Percentiles rank a stretch among this genome's conserved stretches.
These are phyloP conservation scores for Cercospora beticola DNA, from an alignment of 2,329 filamentous ascomycete species.

Conservation along the genomic window DNA sequence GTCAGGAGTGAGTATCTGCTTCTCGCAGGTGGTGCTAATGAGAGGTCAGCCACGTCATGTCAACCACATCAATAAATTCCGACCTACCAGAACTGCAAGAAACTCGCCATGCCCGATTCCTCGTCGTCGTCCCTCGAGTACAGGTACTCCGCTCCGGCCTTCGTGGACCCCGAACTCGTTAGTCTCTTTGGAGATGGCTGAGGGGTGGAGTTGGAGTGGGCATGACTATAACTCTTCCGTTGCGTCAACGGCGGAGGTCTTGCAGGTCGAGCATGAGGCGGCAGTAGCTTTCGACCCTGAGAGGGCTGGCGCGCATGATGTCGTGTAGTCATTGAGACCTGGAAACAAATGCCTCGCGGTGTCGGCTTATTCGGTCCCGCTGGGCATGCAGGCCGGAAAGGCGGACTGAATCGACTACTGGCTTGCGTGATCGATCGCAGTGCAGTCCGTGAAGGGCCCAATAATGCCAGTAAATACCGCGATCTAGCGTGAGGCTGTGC, in stretches of 20 bases:
- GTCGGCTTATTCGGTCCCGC: neutral
- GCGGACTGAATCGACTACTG: neutral
- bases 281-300: constrained; percentile 30
- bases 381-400: neutral
- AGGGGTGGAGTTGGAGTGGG: constrained; percentile 14
- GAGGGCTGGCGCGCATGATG: constrained; percentile 31
- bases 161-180: constrained; percentile 23
- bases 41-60: constrained; percentile 13
- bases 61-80: neutral
- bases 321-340: constrained; percentile 28
- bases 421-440: neutral
- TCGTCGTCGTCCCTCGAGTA: constrained; percentile 33
- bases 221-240: constrained; percentile 28
- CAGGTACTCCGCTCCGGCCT: constrained; percentile 17
- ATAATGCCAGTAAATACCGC: neutral
- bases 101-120: constrained; percentile 54
- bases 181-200: constrained; percentile 18
- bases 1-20: constrained; percentile 62
- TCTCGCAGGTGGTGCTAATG: constrained; percentile 62
- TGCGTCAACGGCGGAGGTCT: constrained; percentile 29
- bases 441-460: neutral
- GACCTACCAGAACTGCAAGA: constrained; percentile 54
- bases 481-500: neutral
- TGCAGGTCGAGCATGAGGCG: constrained; percentile 29
- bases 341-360: neutral